phyloP scores from a whole-genome alignment of 345 rosid species.

The Diplotaxis tenuifolia region DNA sequence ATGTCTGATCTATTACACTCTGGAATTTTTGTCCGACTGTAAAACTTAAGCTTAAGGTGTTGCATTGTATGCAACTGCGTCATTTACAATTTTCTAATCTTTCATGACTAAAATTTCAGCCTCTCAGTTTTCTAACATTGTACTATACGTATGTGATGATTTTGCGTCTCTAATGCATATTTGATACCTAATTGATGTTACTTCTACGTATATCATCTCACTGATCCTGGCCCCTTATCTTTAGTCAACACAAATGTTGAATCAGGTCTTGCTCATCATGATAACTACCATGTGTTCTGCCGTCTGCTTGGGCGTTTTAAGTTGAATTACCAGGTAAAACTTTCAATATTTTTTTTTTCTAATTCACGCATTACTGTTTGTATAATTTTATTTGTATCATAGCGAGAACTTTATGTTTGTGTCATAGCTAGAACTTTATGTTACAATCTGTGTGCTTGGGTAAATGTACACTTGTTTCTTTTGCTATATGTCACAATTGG shows the following conservation, averaged over 20 bases:
- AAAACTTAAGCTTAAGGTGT: neutral
- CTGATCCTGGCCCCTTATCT: slow-evolving; percentile 4
- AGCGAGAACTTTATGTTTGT: too few species aligned
- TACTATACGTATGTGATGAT: slow-evolving; percentile 4
- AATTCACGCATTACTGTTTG: neutral
- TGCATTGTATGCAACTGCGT: slow-evolving; percentile 10
- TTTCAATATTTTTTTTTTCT: neutral
- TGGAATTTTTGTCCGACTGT: slow-evolving; percentile 4
- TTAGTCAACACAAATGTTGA: slow-evolving; percentile 21
- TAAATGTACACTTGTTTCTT: slow-evolving; percentile 8
- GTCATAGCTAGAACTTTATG: slow-evolving; percentile 9
- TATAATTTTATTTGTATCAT: neutral
- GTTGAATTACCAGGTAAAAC: slow-evolving; percentile 84
- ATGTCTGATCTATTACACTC: slow-evolving; percentile 13
- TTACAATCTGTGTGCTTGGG: slow-evolving; percentile 5
- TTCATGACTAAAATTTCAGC: slow-evolving; percentile 9
- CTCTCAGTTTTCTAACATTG: slow-evolving; percentile 5
- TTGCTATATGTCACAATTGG: slow-evolving; percentile 8
- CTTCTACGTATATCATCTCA: slow-evolving; percentile 5
- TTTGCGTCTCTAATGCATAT: neutral
- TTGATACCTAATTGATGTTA: slow-evolving; percentile 4
- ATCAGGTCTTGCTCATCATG: slow-evolving; percentile 99
- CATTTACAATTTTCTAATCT: slow-evolving; percentile 16
- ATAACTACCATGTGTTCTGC: slow-evolving; percentile 97
- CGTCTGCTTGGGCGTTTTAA: slow-evolving; percentile 98